Conservation (phyloP, 345 rosid species). For the Firmiana major region DNA sequence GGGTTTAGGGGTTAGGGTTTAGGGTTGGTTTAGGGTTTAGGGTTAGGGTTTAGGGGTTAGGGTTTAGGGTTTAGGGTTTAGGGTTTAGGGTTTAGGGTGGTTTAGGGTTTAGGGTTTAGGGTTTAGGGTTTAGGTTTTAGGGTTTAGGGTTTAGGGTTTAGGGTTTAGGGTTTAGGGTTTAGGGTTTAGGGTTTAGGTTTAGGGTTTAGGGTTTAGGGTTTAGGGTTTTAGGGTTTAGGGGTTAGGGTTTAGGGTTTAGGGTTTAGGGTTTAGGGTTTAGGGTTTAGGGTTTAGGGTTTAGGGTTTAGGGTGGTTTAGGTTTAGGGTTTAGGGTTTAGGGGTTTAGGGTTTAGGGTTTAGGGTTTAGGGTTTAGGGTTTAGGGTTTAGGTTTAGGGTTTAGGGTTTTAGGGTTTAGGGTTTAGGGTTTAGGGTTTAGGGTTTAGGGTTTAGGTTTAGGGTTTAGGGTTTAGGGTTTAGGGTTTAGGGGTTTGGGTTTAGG, state of each 20-base stretch:
- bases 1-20: too few relatives aligned
- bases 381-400: slow-evolving; percentile 10
- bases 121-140: too few relatives aligned
- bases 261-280: slow-evolving; percentile 17
- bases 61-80: too few relatives aligned
- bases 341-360: slow-evolving; percentile 1
- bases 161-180: slow-evolving; percentile 24
- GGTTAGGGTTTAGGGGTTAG: too few relatives aligned
- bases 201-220: background rate
- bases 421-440: background rate
- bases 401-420: slow-evolving; percentile 19
- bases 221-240: slow-evolving; percentile 14
- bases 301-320: slow-evolving; percentile 12
- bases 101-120: too few relatives aligned
- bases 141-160: slow-evolving; percentile 1
- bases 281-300: slow-evolving; percentile 13
- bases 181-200: slow-evolving; percentile 10
- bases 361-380: slow-evolving; percentile 11
- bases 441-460: too few relatives aligned
- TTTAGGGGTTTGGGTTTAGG: too few relatives aligned
- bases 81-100: too few relatives aligned
- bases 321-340: slow-evolving; percentile 14
- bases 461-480: slow-evolving; percentile 19
- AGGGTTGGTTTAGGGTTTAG: too few relatives aligned
- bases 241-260: slow-evolving; percentile 17